Base-by-base conservation (phyloP, 805 yeast genomes). In the Zygosaccharomyces pseudorouxii region DNA sequence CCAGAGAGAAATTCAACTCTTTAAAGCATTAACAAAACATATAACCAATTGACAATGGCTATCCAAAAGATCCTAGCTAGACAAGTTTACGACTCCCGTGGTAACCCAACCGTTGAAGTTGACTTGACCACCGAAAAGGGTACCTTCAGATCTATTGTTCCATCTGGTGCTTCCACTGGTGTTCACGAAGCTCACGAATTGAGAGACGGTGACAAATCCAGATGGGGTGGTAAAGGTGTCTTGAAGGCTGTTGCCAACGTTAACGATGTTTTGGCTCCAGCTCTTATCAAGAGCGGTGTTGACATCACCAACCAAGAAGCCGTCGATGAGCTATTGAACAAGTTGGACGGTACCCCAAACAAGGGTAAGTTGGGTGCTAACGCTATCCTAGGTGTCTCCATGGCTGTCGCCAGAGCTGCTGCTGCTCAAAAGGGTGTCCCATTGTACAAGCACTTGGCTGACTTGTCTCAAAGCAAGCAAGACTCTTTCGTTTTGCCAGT, bases 101-200 rank as follows among this genome's bases (percentile, higher is more conserved):
- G 98, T 78, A 93, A 92, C 84, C 99, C 99, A 78, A 92, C 99
- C 64, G 99, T 93, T 65, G 98, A 93, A 83, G 98, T 93, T 63
- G 98, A 93, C 70, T 69, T 92, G 67, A 78, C 85, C 81, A 92
- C 99, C 69, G 92, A 79, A 57, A 82, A 86, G 69, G 99, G 99
- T 69, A 66, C 81, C 59, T 90, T 89, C 95, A 86, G 97, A 76
- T 82, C 98, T 62, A 90, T 92, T 70, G 99, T 93, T 56, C 99
- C 99, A 73, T 89, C 97, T 59, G 99, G 99, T 78, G 99, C 99
- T 61, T 92, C 98, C 69, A 93, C 99, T 57, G 99, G 99, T 84
- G 74, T 86, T 74, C 96, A 89, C 76, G 99, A 93, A 81, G 99
- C 99, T 64, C 78, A 90, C 64, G 99, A 92, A 80, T 82, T 92